These are phyloP conservation scores for Colletotrichum limetticola DNA, from an alignment of 2,329 filamentous ascomycete genomes.

Conservation along the genomic window DNA sequence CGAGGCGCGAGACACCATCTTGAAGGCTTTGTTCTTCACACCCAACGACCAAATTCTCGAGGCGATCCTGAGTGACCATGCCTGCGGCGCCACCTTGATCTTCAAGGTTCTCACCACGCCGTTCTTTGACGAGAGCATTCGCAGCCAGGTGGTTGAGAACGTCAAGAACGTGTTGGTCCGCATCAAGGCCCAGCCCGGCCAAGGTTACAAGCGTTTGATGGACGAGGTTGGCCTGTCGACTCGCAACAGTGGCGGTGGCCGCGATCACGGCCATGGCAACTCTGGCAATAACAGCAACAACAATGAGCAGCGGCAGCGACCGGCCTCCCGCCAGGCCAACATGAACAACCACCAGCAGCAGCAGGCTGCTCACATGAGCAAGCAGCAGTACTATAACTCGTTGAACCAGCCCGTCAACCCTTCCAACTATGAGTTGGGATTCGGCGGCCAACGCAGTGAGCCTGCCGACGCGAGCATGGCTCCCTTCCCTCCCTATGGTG, in stretches of 20 bases:
- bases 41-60: slow-evolving; percentile 87
- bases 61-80: slow-evolving; percentile 89
- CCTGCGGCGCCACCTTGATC: slow-evolving; percentile 93
- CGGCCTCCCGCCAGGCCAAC: slow-evolving; percentile 65
- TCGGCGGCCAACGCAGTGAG: slow-evolving; percentile 63
- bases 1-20: slow-evolving; percentile 88
- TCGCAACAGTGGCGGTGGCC: slow-evolving; percentile 58
- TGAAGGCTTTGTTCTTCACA: slow-evolving; percentile 93
- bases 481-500: slow-evolving; percentile 61
- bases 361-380: slow-evolving; percentile 54
- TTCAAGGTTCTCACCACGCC: slow-evolving; percentile 99
- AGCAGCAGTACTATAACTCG: slow-evolving; percentile 59
- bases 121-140: slow-evolving; percentile 94
- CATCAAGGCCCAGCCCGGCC: slow-evolving; percentile 91
- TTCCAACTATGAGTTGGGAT: slow-evolving; percentile 62
- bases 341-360: slow-evolving; percentile 54
- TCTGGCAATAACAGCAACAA: slow-evolving; percentile 43
- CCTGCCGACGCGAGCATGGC: slow-evolving; percentile 61
- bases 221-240: slow-evolving; percentile 94
- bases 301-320: slow-evolving; percentile 64
- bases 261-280: slow-evolving; percentile 51
- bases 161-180: slow-evolving; percentile 89
- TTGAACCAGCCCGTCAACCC: slow-evolving; percentile 53
- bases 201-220: slow-evolving; percentile 99
- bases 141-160: slow-evolving; percentile 88